Conservation (phyloP, 331 rosid species). For the Quercus tomentella region DNA sequence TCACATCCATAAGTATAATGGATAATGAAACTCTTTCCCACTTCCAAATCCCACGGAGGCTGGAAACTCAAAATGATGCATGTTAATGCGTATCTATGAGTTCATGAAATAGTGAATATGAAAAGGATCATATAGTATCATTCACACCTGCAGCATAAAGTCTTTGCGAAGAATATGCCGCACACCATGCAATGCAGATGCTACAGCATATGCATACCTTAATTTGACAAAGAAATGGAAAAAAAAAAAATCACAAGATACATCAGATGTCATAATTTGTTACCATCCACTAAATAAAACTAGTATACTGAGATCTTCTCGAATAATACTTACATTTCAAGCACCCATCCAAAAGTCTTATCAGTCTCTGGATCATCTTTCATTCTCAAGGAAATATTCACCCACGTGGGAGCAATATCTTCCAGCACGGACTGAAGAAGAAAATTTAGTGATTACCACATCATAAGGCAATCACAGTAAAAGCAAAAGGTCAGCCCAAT, state of each 20-base stretch:
- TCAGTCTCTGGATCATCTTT: slow-evolving; percentile 81
- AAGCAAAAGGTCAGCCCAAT: background rate
- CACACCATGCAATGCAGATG: slow-evolving; percentile 88
- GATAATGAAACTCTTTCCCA: slow-evolving; percentile 56
- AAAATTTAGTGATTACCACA: slow-evolving; percentile 21
- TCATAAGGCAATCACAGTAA: background rate
- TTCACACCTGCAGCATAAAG: slow-evolving; percentile 78
- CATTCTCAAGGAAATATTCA: slow-evolving; percentile 82
- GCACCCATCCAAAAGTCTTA: slow-evolving; percentile 97
- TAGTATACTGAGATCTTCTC: background rate
- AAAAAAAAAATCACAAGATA: background rate
- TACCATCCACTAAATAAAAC: background rate
- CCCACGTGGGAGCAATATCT: slow-evolving; percentile 98
- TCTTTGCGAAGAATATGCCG: slow-evolving; percentile 67
- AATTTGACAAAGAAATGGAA: slow-evolving; percentile 15
- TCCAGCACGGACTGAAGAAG: slow-evolving; percentile 59
- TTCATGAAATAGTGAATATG: background rate
- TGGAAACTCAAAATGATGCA: slow-evolving; percentile 27
- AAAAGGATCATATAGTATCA: background rate
- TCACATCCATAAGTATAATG: slow-evolving; percentile 82
- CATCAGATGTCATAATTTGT: background rate
- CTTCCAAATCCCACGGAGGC: slow-evolving; percentile 87
- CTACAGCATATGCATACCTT: slow-evolving; percentile 89
- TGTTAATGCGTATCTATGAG: slow-evolving; percentile 4
- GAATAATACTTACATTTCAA: slow-evolving; percentile 66